phyloP scores from a whole-genome alignment of 1,284 basidiomycete genomes.

The Phenoliferia sp. region DNA sequence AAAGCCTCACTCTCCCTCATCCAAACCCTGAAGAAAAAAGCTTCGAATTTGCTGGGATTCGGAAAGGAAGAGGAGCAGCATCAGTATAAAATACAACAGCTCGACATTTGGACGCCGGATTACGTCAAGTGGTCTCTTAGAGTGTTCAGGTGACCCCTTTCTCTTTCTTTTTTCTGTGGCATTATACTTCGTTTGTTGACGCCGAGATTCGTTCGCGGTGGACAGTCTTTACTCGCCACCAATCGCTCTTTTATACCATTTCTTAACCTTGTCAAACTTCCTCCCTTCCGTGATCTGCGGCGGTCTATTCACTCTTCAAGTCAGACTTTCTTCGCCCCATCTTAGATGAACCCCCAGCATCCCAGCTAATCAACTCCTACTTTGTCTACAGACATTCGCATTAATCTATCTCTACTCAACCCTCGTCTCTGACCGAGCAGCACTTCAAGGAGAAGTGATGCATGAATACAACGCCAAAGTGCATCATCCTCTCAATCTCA shows the following conservation, averaged over 20 bases:
- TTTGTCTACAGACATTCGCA: constrained; percentile 14
- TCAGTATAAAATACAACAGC: constrained; percentile 29
- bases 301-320: constrained; percentile 14
- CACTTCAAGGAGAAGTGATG: constrained; percentile 73
- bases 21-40: constrained; percentile 1
- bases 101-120: constrained; percentile 33
- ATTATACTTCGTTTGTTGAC: too few species aligned
- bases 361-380: background rate
- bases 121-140: constrained; percentile 28
- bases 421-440: constrained; percentile 64
- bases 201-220: background rate
- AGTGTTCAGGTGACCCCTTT: constrained; percentile 33
- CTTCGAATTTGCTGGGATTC: background rate
- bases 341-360: background rate
- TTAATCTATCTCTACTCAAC: constrained; percentile 68
- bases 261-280: constrained; percentile 25
- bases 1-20: background rate
- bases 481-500: background rate
- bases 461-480: constrained; percentile 66
- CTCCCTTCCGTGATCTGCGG: constrained; percentile 23
- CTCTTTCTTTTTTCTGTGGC: too few species aligned
- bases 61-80: constrained; percentile 2
- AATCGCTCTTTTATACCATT: constrained; percentile 31
- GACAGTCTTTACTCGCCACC: constrained; percentile 32
- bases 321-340: background rate